Base-by-base conservation (phyloP, 305 asterid genomes). In the Andrographis paniculata region DNA sequence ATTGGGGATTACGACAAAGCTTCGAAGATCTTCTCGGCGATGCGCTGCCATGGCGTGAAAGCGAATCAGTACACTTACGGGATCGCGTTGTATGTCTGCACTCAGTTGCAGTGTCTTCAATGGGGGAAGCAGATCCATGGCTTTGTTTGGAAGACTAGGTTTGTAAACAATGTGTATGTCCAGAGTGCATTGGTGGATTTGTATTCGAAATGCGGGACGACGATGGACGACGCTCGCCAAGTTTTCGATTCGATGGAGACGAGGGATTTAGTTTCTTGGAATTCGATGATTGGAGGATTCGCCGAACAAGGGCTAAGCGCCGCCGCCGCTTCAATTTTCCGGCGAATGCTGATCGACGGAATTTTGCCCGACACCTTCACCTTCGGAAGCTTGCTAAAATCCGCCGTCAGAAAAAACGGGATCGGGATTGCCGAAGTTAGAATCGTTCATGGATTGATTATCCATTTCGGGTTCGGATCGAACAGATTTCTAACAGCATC, bases 61-160 rank as follows among this genome's bases (percentile, higher is more conserved):
- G 74, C 67, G 17, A 79, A 79, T 63, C 88, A 79, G 53, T 79
- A 70, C 67, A 68, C 88, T 15, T 76, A 67, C 40, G 84, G 77
- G 35, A 75, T 84, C 40, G 75, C 68, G 1, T 53, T 79, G 35
- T 56, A 75, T 35, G 77, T 79, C 0, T 75, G 84, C 56, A 70
- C 76, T 2, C 56, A 63, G 28, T 42, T 61, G 46, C 19, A 42
- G 47, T 44, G 76, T 62, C 56, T 73, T 69, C 49, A 54, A 49
- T 23, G 43, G 51, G 88, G 88, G 52, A 63, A 52, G 22, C 84
- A 79, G 63, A 55, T 79, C 49, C 88, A 79, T 16, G 73, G 79
- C 44, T 36, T 63, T 20, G 56, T 58, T 42, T 68, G 70, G 56
- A 79, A 79, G 54, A 50, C 75, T 24, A 58, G 79, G 42, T 75